Evolutionary conservation across 208 protist species (phyloP), one percentile per base, ranked within the genome.

Genomic region (Wallacemonas collosoma): DNA sequence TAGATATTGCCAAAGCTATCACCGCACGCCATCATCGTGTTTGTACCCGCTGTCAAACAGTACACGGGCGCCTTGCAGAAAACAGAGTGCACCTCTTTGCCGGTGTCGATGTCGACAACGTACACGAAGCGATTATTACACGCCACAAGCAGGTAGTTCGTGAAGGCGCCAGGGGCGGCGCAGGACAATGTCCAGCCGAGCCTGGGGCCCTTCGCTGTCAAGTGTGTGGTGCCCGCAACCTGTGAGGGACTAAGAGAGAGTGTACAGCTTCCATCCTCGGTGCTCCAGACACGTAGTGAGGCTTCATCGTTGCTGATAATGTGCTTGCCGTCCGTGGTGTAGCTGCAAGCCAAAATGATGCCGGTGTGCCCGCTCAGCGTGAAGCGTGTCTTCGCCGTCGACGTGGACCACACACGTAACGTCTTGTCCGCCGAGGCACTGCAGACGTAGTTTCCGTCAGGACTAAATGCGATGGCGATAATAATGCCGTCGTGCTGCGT

Each of bases 1-100:
- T 95, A 96, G 11, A 97, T 82, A 72, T 97, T 97, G n/a, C 93
- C 93, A 62, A 94, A 95, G 72, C 76, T 92, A 68, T 97, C 93
- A 38, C 93, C 93, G 62, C 89, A 95, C 1, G 80, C 84, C 65
- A 86, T 65, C 36, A 81, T 67, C 47, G 81, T 76, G 11, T 80
- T 69, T 14, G 68, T 83, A n/a, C 93, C 90, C 1, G 72, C 76
- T 0, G 93, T 73, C 39, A 97, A 73, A 64, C 89, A 95, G 78
- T 97, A 95, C 50, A 97, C 93, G 0, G 93, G 87, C 0, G 93
- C 93, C 73, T 93, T 94, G 80, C 89, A 95, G 63, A 89, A 95
- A 2, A 71, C 60, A n/a, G 56, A 78, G 38, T 79, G 66, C 55
- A 87, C 87, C 79, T 95, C 93, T 40, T 79, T 55, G 12, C 93